These are phyloP conservation scores for Cryptococcus hybrid DNA, from an alignment of 1,284 basidiomycete species.

Conservation along the genomic window DNA sequence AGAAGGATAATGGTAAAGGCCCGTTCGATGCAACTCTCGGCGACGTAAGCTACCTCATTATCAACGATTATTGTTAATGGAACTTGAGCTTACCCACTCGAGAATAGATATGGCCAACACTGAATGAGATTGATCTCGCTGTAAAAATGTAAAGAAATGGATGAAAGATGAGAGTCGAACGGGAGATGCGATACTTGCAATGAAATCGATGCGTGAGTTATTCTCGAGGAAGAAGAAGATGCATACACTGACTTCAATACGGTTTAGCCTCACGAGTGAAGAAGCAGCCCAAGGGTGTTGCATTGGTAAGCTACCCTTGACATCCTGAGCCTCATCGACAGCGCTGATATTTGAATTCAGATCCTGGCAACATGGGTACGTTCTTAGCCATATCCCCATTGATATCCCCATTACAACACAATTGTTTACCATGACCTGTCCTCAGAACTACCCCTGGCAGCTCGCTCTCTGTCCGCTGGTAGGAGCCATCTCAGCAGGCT, in stretches of 20 bases:
- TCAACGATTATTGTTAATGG: not conserved
- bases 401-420: too few relatives aligned
- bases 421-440: constrained; percentile 22
- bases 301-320: constrained; percentile 54
- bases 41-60: constrained; percentile 30
- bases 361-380: too few relatives aligned
- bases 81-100: not conserved
- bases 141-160: constrained; percentile 72
- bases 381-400: too few relatives aligned
- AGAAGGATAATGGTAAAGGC: constrained; percentile 59
- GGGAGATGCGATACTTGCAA: constrained; percentile 52
- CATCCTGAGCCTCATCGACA: not conserved
- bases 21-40: constrained; percentile 25
- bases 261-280: constrained; percentile 61
- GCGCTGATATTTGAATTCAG: constrained; percentile 20
- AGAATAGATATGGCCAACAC: constrained; percentile 48
- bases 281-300: constrained; percentile 74
- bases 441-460: constrained; percentile 59
- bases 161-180: constrained; percentile 63
- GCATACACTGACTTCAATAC: not conserved
- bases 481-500: constrained; percentile 78
- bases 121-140: constrained; percentile 63
- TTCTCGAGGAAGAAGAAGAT: too few relatives aligned
- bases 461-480: constrained; percentile 60
- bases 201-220: constrained; percentile 42